phyloP scores from a whole-genome alignment of 371 early-diverging fungal species.

The Fennellomyces sp. region DNA sequence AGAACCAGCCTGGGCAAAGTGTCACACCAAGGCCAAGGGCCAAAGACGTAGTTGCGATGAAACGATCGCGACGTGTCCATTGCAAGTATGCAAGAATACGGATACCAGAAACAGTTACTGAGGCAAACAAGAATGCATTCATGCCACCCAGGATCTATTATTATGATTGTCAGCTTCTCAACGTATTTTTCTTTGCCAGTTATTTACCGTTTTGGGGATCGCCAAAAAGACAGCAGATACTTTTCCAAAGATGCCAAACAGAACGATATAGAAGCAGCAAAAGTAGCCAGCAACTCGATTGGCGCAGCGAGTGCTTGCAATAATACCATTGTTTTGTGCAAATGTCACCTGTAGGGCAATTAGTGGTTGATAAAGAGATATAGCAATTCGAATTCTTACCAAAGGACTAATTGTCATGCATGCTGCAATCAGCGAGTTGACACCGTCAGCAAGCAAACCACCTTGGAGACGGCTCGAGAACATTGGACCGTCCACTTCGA shows the following conservation, averaged over 20 bases:
- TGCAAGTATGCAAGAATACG: constrained; percentile 62
- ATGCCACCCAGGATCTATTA: constrained; percentile 48
- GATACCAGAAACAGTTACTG: constrained; percentile 65
- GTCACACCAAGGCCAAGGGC: constrained; percentile 61
- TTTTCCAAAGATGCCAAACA: constrained; percentile 66
- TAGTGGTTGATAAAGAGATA: not conserved
- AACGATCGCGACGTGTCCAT: constrained; percentile 70
- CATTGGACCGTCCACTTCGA: constrained; percentile 62
- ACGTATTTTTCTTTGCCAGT: not conserved
- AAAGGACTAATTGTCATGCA: constrained; percentile 62
- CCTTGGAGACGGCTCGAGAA: constrained; percentile 66
- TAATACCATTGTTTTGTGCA: constrained; percentile 70
- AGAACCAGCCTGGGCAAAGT: constrained; percentile 51
- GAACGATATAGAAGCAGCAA: constrained; percentile 58
- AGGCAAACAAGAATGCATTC: constrained; percentile 66
- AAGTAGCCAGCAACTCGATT: constrained; percentile 66
- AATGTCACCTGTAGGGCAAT: constrained; percentile 33
- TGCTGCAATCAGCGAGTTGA: constrained; percentile 58
- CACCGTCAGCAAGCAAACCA: constrained; percentile 66
- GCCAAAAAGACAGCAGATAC: constrained; percentile 64
- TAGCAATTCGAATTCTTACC: constrained; percentile 17
- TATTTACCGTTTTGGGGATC: constrained; percentile 51
- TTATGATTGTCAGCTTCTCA: not conserved
- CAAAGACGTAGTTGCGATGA: constrained; percentile 55
- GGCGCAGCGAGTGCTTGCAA: constrained; percentile 63